These are phyloP conservation scores for Penicillium alfredii DNA, from an alignment of 495 filamentous ascomycete genomes.

Conservation along the genomic window DNA sequence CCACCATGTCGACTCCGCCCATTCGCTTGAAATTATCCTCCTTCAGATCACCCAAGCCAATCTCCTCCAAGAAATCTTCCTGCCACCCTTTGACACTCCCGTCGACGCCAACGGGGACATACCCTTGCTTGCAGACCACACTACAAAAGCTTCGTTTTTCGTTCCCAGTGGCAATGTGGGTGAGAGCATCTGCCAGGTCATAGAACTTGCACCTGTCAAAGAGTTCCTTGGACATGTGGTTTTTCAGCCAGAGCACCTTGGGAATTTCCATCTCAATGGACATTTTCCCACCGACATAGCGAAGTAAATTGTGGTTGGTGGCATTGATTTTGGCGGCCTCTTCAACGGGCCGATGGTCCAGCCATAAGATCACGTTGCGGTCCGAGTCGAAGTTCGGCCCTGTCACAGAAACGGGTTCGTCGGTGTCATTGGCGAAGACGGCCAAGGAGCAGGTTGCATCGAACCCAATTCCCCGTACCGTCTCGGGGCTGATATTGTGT, in stretches of 20 bases:
- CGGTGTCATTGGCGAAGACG: slow-evolving; percentile 81
- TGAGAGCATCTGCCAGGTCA: slow-evolving; percentile 88
- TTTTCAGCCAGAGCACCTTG: slow-evolving; percentile 96
- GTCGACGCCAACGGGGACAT: slow-evolving; percentile 89
- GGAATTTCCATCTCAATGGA: slow-evolving; percentile 99
- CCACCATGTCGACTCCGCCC: slow-evolving; percentile 89
- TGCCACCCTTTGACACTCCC: slow-evolving; percentile 98
- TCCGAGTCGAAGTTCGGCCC: slow-evolving; percentile 80
- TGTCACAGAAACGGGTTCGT: slow-evolving; percentile 84
- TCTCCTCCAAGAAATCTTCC: slow-evolving; percentile 78
- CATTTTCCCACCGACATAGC: slow-evolving; percentile 95
- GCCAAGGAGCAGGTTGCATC: slow-evolving; percentile 95
- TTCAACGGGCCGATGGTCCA: slow-evolving; percentile 83
- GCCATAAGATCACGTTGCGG: slow-evolving; percentile 86
- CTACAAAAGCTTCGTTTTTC: slow-evolving; percentile 91
- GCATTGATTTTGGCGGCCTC: slow-evolving; percentile 90
- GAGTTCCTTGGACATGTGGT: slow-evolving; percentile 88
- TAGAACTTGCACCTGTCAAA: slow-evolving; percentile 95
- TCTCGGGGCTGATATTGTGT: slow-evolving; percentile 64
- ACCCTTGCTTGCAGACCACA: slow-evolving; percentile 93
- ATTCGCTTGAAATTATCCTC: slow-evolving; percentile 85
- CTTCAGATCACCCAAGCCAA: slow-evolving; percentile 75
- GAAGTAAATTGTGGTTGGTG: slow-evolving; percentile 84
- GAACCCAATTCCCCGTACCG: slow-evolving; percentile 85
- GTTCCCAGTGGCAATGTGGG: slow-evolving; percentile 89